Conservation (phyloP, 768 basidiomycete genomes). For the Termitomyces sp. region DNA sequence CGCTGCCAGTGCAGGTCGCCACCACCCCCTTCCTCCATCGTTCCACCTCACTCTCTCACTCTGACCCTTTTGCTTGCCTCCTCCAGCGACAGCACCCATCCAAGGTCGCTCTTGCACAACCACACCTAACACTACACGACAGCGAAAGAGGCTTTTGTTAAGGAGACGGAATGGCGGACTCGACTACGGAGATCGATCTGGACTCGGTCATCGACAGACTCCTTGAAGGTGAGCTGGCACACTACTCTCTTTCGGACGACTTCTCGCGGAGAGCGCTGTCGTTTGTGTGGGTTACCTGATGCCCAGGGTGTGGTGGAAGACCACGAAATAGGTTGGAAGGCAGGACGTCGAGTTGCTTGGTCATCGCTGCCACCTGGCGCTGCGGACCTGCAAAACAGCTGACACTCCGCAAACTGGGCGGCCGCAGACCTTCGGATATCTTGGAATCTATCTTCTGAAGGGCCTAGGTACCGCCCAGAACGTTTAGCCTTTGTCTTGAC, state of each 20-base stretch:
- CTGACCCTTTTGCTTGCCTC: conserved; percentile 15
- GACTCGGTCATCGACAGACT: conserved; percentile 99
- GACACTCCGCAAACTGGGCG: not conserved
- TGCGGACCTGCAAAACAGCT: not conserved
- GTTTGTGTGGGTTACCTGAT: conserved; percentile 2
- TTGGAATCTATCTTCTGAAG: not conserved
- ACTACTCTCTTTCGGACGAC: conserved; percentile 6
- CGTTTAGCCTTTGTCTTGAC: conserved; percentile 1
- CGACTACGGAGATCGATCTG: conserved; percentile 92
- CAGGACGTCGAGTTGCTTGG: conserved; percentile 2
- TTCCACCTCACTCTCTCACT: conserved; percentile 5
- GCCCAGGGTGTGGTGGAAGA: not conserved
- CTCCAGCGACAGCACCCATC: conserved; percentile 13
- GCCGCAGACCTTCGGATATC: not conserved
- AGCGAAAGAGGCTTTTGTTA: conserved; percentile 12
- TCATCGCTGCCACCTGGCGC: conserved; percentile 17
- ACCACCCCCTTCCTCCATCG: conserved; percentile 7
- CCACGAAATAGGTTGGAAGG: not conserved
- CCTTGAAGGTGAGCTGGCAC: conserved; percentile 80
- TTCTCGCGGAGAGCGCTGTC: not conserved
- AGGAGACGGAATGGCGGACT: conserved; percentile 62
- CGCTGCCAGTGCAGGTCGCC: conserved; percentile 16
- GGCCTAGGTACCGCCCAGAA: conserved; percentile 3
- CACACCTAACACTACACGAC: conserved; percentile 10
- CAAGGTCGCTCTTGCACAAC: conserved; percentile 2